Evolutionary conservation across 2,329 filamentous ascomycete genomes (phyloP).

Genomic region (Xylariaceae sp.): DNA sequence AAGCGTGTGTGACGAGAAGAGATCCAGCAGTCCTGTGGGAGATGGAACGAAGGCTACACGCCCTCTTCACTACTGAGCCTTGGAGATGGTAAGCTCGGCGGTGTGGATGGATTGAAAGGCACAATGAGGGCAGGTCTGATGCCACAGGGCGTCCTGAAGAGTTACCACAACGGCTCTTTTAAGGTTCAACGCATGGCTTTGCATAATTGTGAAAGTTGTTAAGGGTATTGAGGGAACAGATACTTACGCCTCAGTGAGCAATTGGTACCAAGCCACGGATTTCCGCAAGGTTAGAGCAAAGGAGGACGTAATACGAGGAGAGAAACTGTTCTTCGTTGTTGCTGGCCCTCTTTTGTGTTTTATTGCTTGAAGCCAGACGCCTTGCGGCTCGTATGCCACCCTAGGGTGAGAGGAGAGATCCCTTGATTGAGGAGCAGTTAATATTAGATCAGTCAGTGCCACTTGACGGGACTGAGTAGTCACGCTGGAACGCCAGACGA

Average conservation of each 20-base stretch:
- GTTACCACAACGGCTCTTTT: slow-evolving; percentile 23
- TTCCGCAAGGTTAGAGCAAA: slow-evolving; percentile 3
- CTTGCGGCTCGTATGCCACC: background rate
- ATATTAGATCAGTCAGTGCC: slow-evolving; percentile 1
- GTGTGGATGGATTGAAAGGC: slow-evolving; percentile 23
- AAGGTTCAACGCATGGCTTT: slow-evolving; percentile 24
- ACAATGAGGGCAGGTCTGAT: slow-evolving; percentile 22
- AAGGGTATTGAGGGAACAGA: slow-evolving; percentile 12
- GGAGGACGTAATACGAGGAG: background rate
- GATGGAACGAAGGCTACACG: slow-evolving; percentile 21
- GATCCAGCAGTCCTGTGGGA: slow-evolving; percentile 28
- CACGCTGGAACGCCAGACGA: background rate
- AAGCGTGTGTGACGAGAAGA: slow-evolving; percentile 25
- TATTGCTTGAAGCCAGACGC: background rate
- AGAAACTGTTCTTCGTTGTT: too few species aligned
- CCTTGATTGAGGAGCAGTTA: background rate
- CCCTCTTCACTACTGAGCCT: slow-evolving; percentile 25
- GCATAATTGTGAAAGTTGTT: slow-evolving; percentile 12
- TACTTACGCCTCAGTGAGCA: slow-evolving; percentile 8
- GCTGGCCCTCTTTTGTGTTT: background rate
- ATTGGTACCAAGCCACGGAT: slow-evolving; percentile 1
- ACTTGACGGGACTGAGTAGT: background rate
- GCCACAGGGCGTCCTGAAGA: slow-evolving; percentile 23
- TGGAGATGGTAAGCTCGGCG: slow-evolving; percentile 19
- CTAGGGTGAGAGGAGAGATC: background rate